These are phyloP conservation scores for Cryptosporidium meleagridis DNA, from an alignment of 169 alveolate genomes.

Conservation along the genomic window DNA sequence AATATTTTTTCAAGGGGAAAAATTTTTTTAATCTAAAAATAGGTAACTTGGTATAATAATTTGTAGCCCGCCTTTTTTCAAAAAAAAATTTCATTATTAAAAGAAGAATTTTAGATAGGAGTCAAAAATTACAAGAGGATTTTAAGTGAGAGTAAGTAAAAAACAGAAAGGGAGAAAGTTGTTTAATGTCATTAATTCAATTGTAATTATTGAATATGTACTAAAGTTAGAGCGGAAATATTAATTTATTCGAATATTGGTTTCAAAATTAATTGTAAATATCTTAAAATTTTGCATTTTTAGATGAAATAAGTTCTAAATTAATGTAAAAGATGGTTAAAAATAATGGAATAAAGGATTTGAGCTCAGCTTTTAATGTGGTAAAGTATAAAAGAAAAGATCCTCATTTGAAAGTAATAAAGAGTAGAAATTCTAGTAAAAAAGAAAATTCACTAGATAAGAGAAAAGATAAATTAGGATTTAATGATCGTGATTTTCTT, in stretches of 20 bases:
- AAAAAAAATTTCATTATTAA: not conserved
- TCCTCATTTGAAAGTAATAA: constrained; percentile 39
- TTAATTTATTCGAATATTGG: not conserved
- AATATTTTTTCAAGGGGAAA: not conserved
- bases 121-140: constrained; percentile 5
- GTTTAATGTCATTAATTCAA: not conserved
- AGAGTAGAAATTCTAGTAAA: not conserved
- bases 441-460: not conserved
- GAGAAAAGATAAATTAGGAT: not conserved
- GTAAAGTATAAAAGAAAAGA: constrained; percentile 1
- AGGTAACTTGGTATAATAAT: not conserved
- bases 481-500: not conserved
- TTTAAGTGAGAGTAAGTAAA: not conserved
- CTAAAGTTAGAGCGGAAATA: not conserved
- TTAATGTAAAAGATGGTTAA: constrained; percentile 14
- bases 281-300: not conserved
- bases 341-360: not conserved
- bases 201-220: not conserved
- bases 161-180: not conserved
- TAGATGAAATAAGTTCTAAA: not conserved
- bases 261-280: not conserved
- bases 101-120: not conserved
- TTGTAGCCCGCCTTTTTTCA: not conserved
- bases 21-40: constrained; percentile 8
- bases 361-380: constrained; percentile 19